Conservation (phyloP, 257 asterid species). For the Echites panduratus region DNA sequence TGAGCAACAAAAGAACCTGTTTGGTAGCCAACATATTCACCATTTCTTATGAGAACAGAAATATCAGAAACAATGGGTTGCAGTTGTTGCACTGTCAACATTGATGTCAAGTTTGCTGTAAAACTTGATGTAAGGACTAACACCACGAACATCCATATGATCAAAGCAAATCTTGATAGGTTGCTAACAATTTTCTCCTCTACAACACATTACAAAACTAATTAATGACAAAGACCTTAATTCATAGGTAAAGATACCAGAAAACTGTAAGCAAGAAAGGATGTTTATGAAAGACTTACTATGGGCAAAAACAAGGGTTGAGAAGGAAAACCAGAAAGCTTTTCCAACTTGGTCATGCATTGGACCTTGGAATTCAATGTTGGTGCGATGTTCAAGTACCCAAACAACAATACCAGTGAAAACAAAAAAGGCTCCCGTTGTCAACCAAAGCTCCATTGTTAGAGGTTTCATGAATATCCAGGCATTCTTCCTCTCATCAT, state of each 20-base stretch:
- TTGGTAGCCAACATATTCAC: neutral
- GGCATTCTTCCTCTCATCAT: constrained; percentile 18
- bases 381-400: constrained; percentile 40
- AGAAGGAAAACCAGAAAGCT: constrained; percentile 20
- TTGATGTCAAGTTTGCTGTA: constrained; percentile 72
- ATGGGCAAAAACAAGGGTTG: constrained; percentile 19
- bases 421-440: constrained; percentile 30
- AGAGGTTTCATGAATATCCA: constrained; percentile 50
- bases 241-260: no score
- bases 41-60: neutral
- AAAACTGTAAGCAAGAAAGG: no score
- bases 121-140: constrained; percentile 64
- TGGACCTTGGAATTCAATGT: constrained; percentile 42
- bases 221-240: no score
- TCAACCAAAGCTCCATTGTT: constrained; percentile 41
- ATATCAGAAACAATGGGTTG: neutral
- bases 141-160: constrained; percentile 60
- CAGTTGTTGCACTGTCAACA: constrained; percentile 51
- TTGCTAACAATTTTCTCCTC: constrained; percentile 16
- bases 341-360: constrained; percentile 20
- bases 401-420: constrained; percentile 39
- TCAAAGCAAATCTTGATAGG: constrained; percentile 8
- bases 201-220: neutral
- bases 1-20: neutral
- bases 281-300: constrained; percentile 12